Conservation (phyloP, 2,329 filamentous ascomycete genomes). For the Diaporthe helianthi region DNA sequence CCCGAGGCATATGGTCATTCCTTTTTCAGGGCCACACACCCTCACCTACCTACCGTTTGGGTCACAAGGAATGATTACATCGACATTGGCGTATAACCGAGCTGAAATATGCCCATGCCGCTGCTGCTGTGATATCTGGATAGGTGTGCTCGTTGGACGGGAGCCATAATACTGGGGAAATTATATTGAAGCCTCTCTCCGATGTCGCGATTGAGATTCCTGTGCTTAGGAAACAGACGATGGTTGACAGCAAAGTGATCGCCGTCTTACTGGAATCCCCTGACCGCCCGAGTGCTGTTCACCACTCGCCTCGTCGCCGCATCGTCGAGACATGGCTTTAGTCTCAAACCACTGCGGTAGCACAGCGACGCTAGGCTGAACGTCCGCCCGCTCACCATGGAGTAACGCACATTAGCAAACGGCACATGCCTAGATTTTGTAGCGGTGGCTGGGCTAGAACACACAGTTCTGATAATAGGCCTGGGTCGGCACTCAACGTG, state of each 20-base stretch:
- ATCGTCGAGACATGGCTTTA: neutral
- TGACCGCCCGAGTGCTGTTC: too few relatives aligned
- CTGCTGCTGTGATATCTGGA: neutral
- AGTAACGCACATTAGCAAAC: neutral
- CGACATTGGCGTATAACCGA: neutral
- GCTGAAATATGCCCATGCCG: neutral
- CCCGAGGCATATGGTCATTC: neutral
- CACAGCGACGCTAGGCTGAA: conserved; percentile 18
- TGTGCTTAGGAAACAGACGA: neutral
- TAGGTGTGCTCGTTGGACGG: neutral
- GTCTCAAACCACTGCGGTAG: neutral
- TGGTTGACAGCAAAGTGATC: neutral
- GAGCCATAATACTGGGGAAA: neutral
- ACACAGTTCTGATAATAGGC: conserved; percentile 11
- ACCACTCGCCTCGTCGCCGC: neutral
- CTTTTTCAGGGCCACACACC: conserved; percentile 3
- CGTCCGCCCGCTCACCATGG: neutral
- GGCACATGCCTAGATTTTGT: neutral
- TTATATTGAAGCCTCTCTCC: neutral
- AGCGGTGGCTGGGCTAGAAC: neutral
- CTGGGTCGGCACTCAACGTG: neutral
- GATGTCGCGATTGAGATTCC: neutral
- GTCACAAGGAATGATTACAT: conserved; percentile 2
- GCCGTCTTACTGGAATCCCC: neutral
- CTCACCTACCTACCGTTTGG: neutral